Evolutionary conservation across 1,139 yeast species (phyloP), one percentile per base, ranked within the genome.

Genomic region (Nakaseomyces nivariensis): DNA sequence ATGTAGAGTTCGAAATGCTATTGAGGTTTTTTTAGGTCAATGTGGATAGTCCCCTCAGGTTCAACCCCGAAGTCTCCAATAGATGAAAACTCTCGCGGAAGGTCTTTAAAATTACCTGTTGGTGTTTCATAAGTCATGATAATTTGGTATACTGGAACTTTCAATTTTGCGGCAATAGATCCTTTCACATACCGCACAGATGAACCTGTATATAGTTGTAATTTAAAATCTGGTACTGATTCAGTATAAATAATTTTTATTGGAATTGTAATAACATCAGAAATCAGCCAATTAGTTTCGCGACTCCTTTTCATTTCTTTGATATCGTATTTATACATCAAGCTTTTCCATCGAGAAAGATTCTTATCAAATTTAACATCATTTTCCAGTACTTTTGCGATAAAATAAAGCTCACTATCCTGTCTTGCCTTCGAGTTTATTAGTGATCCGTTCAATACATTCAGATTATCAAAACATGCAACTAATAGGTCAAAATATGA

Each of bases 371-470:
- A 71, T 1, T 51, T 49, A 42, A 67, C 60, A 7, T 59, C 56
- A 0, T 71, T 70, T 22, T 64, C 59, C 11, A 60, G 63, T 0
- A 82, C 79, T 55, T 74, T 73, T 1, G 81, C 73, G 34, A 84
- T 70, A 55, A 84, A 81, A 58, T 77, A 86, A 4, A 85, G 62
- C 59, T 87, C 95, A 0, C 42, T 82, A 55, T 82, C 85, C 2
- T 55, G 56, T 31, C 88, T 71, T 50, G 82, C 85, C 1, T 68
- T 72, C 0, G 51, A 51, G 1, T 69, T 61, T 6, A 86, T 66
- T 0, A 47, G 46, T 1, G 79, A 72, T 0, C 95, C 95, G 58
- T 88, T 81, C 17, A 88, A 63, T 26, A 68, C 68, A 1, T 49
- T 42, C 0, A 82, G 48, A 0, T 56, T 51, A 1, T 62, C 61